phyloP scores from a whole-genome alignment of 805 yeast genomes.

The Clavispora asparagi region DNA sequence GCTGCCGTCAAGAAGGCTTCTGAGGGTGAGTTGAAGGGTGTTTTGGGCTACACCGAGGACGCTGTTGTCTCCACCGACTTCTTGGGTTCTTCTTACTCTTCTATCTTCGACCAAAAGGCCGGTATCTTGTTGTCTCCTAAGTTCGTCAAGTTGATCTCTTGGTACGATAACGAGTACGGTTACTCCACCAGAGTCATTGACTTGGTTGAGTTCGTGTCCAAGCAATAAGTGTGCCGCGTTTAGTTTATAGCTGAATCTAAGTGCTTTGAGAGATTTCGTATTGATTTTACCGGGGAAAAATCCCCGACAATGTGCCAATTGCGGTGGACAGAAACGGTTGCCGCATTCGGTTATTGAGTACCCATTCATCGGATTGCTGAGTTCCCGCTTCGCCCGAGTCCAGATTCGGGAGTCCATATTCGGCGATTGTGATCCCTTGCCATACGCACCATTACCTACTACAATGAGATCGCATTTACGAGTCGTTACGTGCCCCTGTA shows the following conservation, averaged over 20 bases:
- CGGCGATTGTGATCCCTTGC: too few relatives aligned
- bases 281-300: too few relatives aligned
- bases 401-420: too few relatives aligned
- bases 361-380: too few relatives aligned
- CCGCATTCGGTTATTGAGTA: too few relatives aligned
- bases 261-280: neutral
- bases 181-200: slow-evolving; percentile 34
- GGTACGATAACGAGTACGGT: slow-evolving; percentile 35
- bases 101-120: slow-evolving; percentile 30
- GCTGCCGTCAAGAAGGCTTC: slow-evolving; percentile 28
- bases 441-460: too few relatives aligned
- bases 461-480: too few relatives aligned
- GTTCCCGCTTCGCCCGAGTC: too few relatives aligned
- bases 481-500: too few relatives aligned
- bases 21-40: slow-evolving; percentile 30
- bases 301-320: too few relatives aligned
- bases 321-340: too few relatives aligned
- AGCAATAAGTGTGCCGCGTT: neutral
- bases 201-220: slow-evolving; percentile 28
- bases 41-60: slow-evolving; percentile 32
- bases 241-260: neutral
- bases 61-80: slow-evolving; percentile 32
- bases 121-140: slow-evolving; percentile 33
- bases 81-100: slow-evolving; percentile 25
- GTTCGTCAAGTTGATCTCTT: slow-evolving; percentile 31